A percentile compares a stretch with the other conserved stretches of the same genome.
phyloP scores from a whole-genome alignment of 306 rosid species.

The Hippophae tibetana region DNA sequence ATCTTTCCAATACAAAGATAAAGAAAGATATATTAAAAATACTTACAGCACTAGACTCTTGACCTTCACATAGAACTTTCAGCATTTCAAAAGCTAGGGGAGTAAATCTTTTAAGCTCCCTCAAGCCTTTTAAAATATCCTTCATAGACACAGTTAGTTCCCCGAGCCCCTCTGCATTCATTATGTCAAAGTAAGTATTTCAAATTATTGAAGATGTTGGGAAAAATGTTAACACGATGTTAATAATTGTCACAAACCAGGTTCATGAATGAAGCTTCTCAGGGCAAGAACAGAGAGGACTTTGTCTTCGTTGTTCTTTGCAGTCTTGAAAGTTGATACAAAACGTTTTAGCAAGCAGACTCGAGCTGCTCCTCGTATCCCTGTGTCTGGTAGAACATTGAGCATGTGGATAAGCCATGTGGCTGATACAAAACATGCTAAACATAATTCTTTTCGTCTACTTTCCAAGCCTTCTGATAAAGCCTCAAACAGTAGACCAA shows the following conservation, averaged over 20 bases:
- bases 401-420: conserved; percentile 84
- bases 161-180: conserved; percentile 60
- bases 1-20: not conserved
- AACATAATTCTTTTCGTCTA: conserved; percentile 43
- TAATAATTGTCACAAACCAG: conserved; percentile 36
- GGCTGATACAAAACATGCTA: conserved; percentile 68
- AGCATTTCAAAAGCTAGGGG: conserved; percentile 68
- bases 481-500: conserved; percentile 77
- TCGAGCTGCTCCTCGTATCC: conserved; percentile 68
- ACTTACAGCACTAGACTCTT: conserved; percentile 65
- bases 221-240: too few relatives aligned
- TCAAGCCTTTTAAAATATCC: conserved; percentile 56
- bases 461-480: conserved; percentile 81
- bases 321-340: conserved; percentile 52
- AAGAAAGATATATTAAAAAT: conserved; percentile 10
- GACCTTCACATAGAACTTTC: conserved; percentile 50
- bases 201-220: too few relatives aligned
- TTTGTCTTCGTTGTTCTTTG: conserved; percentile 58
- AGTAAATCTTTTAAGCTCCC: conserved; percentile 71
- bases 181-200: conserved; percentile 16
- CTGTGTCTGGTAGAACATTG: conserved; percentile 71
- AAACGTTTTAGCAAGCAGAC: conserved; percentile 63
- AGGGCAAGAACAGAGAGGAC: conserved; percentile 76
- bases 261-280: conserved; percentile 54
- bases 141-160: conserved; percentile 45